Conservation (phyloP, 2,329 filamentous ascomycete genomes). For the Pyricularia grisea region DNA sequence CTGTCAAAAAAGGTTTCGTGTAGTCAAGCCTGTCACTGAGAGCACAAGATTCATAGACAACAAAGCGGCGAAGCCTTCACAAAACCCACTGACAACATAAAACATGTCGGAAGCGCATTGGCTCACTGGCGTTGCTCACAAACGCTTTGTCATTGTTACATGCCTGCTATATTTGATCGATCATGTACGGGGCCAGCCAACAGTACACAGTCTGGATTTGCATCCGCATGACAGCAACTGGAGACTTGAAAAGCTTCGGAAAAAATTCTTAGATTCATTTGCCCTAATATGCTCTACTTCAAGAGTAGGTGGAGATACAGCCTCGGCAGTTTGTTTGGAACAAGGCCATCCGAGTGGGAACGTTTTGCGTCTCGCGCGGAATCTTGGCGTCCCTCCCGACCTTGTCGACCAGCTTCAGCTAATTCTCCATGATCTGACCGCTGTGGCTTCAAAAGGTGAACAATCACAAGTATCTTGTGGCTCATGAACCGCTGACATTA, state of each 20-base stretch:
- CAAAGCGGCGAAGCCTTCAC: not conserved
- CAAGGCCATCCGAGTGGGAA: slow-evolving; percentile 12
- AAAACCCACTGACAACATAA: slow-evolving; percentile 5
- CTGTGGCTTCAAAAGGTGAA: slow-evolving; percentile 10
- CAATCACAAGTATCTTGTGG: not conserved
- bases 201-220: slow-evolving; percentile 12
- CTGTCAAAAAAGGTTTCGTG: not conserved
- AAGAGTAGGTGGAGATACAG: slow-evolving; percentile 14
- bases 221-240: slow-evolving; percentile 10
- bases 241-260: slow-evolving; percentile 10
- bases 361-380: slow-evolving; percentile 19
- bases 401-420: slow-evolving; percentile 10
- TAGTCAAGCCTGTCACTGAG: not conserved
- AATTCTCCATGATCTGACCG: slow-evolving; percentile 11
- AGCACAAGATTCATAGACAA: not conserved
- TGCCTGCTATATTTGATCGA: too few relatives aligned
- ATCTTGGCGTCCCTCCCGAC: slow-evolving; percentile 15
- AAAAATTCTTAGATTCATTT: slow-evolving; percentile 24
- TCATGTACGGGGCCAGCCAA: slow-evolving; percentile 18
- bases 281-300: slow-evolving; percentile 20
- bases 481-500: not conserved
- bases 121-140: slow-evolving; percentile 2
- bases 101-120: not conserved
- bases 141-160: slow-evolving; percentile 7
- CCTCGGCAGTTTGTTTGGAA: slow-evolving; percentile 22